Base-by-base conservation (phyloP, 2,329 filamentous ascomycete genomes). In the Achaetomium macrosporum region DNA sequence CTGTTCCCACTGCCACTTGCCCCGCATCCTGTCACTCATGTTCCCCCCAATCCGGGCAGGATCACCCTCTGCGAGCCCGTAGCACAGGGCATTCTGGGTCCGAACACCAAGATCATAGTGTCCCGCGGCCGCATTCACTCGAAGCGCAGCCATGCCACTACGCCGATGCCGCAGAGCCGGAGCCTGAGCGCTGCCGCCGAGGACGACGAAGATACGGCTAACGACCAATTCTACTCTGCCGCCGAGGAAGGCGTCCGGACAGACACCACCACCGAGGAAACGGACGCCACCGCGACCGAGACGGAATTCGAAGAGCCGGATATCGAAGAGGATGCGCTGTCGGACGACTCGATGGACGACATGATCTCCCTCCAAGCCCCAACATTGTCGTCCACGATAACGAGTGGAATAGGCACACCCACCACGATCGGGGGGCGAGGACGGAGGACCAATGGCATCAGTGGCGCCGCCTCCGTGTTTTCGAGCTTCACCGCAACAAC, bases 51-150 rank as follows among this genome's bases (percentile, higher is more conserved):
- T 40, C 90, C 91, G 0, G 93, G 89, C 40, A 90, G 87, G 70
- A 88, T 97, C 56, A 84, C 88, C 44, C 82, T 95, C n/a, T 97
- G 91, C 66, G 93, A 99, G 67, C 93, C 93, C 9, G 90, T 97
- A 15, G 83, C 88, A 6, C 93, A 99, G 69, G 93, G 93, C 9
- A 69, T 93, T 5, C 68, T 99, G 43, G 78, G 84, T 9, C 78
- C 88, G 0, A 79, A 75, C 12, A 99, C 91, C 15, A 90, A 87
- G 63, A 89, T 99, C 53, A 84, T 99, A 20, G 76, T 97, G 19
- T 84, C 88, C 44, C 79, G 80, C 25, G 80, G 82, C 5, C 80
- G 76, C 60, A 76, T 74, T 20, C 79, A 81, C 53, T 76, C 67
- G 64, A 84, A 81, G 72, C 76, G 66, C 66, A 69, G 65, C 62